phyloP scores from a whole-genome alignment of 768 basidiomycete genomes.

The Gautieria morchelliformis region DNA sequence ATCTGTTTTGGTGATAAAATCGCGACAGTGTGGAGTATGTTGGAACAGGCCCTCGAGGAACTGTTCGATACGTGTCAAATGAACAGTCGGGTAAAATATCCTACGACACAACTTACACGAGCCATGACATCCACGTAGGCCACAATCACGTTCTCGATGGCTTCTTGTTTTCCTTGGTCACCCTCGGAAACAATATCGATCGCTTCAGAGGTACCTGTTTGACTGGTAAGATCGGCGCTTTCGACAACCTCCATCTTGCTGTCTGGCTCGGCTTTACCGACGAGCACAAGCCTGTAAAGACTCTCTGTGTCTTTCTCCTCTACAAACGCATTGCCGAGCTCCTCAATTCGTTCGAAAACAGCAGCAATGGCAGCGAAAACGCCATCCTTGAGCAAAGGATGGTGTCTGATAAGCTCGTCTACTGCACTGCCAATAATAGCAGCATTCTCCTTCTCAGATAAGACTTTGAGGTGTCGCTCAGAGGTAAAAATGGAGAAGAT shows the following conservation, averaged over 20 bases:
- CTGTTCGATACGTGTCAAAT: conserved; percentile 28
- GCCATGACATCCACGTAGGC: conserved; percentile 73
- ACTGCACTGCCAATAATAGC: conserved; percentile 80
- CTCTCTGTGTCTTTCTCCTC: conserved; percentile 49
- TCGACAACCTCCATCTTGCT: conserved; percentile 5
- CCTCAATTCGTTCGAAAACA: conserved; percentile 65
- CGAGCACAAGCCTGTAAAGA: conserved; percentile 53
- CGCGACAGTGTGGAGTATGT: conserved; percentile 79
- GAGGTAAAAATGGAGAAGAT: conserved; percentile 84
- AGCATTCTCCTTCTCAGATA: conserved; percentile 90
- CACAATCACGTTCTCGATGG: conserved; percentile 56
- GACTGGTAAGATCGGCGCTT: background rate
- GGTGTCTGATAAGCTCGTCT: conserved; percentile 94
- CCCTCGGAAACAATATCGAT: background rate
- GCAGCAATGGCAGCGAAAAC: conserved; percentile 72
- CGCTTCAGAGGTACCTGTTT: background rate
- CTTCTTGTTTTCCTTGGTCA: conserved; percentile 4
- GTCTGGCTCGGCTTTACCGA: background rate
- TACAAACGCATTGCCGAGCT: conserved; percentile 51
- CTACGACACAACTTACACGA: conserved; percentile 38
- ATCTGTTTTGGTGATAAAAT: conserved; percentile 71
- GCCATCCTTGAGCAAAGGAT: conserved; percentile 72
- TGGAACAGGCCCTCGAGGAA: conserved; percentile 94
- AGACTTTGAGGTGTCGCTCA: conserved; percentile 68
- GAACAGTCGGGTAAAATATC: background rate